Evolutionary conservation across 371 early-diverging fungal genomes (phyloP), one percentile per base, ranked within the genome.

Genomic region (Saksenaea vasiformis): DNA sequence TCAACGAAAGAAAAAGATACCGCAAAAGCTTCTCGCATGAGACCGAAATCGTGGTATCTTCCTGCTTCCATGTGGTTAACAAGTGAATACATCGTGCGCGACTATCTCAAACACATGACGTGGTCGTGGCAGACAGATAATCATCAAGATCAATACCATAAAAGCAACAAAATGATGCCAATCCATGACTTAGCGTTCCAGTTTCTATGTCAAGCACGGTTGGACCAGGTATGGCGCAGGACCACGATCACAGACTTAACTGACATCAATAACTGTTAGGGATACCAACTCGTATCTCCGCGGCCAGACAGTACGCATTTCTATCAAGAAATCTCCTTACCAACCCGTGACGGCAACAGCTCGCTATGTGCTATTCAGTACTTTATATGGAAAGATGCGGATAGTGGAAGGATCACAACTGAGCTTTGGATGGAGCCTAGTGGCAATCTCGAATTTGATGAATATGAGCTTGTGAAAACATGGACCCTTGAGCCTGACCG

Each of bases 361-460:
- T 84, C 85, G 36, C 17, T 72, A 1, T 80, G 80, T 43, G 79
- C 91, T 2, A 67, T 88, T 5, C 90, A 90, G 67, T 92, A 91
- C 65, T 85, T 90, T 55, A 78, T 91, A 34, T 78, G 87, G 73
- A 84, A 88, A 59, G 88, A 93, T 68, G 65, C 77, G 1, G 68
- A 64, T 2, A 79, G 80, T 8, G 81, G 82, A 5, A 83, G 83
- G 26, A 82, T 93, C 5, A 81, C 85, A 0, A 92, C 92, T 0
- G 90, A 92, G 65, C 64, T 92, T 28, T 93, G 91, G 91, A 83
- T 87, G 69, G 95, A 94, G 66, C 92, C 94, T 2, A 71, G 71
- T 28, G 69, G 74, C 1, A 76, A 53, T 24, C 68, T 68, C 27
- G 67, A 68, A 10, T 64, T 53, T 14, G 71, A 76, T 27, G 68